Percentiles rank a stretch among this genome's conserved stretches.
Conservation (phyloP, 345 rosid genomes). For the Eucalyptus cloeziana region DNA sequence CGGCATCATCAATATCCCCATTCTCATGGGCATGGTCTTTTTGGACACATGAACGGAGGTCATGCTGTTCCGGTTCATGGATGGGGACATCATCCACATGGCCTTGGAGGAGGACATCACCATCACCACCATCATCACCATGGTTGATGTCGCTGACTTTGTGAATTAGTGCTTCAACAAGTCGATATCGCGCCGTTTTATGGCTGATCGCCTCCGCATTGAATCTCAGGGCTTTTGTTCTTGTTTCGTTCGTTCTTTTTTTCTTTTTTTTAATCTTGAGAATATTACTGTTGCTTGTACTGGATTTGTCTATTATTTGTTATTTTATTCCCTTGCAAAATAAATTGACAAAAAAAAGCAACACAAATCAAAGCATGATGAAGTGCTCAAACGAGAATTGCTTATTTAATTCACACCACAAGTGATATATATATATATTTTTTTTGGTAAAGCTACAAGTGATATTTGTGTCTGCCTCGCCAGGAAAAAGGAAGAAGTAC, state of each 20-base stretch:
- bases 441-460: no score
- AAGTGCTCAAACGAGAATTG: background rate
- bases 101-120: background rate
- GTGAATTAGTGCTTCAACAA: background rate
- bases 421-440: no score
- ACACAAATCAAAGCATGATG: background rate
- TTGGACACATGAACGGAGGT: background rate
- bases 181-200: accelerated
- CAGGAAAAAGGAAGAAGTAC: no score
- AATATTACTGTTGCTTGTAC: background rate
- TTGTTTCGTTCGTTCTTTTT: background rate
- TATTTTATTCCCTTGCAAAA: background rate
- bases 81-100: background rate
- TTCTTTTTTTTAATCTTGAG: background rate
- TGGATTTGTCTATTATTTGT: accelerated
- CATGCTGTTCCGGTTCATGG: background rate
- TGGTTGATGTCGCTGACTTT: background rate
- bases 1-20: background rate
- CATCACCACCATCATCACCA: background rate
- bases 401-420: background rate
- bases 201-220: background rate
- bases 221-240: background rate
- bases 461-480: background rate
- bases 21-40: background rate
- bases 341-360: background rate